Percentiles rank a stretch among this genome's conserved stretches.
Conservation (phyloP, 140 eudicot species). For the Bidens hawaiensis region DNA sequence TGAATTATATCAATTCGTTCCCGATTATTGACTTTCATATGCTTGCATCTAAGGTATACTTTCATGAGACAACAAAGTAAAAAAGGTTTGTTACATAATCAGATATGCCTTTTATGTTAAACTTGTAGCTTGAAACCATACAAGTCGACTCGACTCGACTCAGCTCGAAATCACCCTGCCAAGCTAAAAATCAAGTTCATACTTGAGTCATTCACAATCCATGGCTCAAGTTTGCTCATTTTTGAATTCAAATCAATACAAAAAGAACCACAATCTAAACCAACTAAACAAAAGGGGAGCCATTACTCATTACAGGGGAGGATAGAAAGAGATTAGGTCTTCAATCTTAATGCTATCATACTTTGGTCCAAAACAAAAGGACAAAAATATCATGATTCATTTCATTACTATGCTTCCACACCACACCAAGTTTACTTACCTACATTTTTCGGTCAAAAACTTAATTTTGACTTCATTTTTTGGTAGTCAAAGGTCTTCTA, state of each 20-base stretch:
- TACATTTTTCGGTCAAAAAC: constrained; percentile 7
- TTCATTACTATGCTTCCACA: constrained; percentile 19
- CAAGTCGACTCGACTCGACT: too few species aligned
- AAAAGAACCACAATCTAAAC: too few species aligned
- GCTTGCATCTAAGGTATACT: neutral
- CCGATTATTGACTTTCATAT: neutral
- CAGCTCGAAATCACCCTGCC: too few species aligned
- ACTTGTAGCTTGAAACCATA: neutral
- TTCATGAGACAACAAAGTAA: too few species aligned
- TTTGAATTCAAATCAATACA: too few species aligned
- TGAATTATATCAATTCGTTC: too few species aligned
- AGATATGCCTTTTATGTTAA: neutral
- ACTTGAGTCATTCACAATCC: too few species aligned
- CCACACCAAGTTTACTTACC: constrained; percentile 11
- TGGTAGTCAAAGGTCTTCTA: too few species aligned
- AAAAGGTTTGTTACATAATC: too few species aligned
- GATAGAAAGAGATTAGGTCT: neutral
- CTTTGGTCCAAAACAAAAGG: constrained; percentile 1
- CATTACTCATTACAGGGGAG: neutral
- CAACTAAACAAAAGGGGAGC: too few species aligned
- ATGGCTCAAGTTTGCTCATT: too few species aligned
- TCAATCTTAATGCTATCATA: neutral
- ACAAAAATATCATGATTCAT: constrained; percentile 13
- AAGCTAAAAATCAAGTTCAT: too few species aligned
- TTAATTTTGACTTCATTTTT: neutral